These are phyloP conservation scores for Bathelium albidoporum DNA, from an alignment of 495 filamentous ascomycete genomes.

Conservation along the genomic window DNA sequence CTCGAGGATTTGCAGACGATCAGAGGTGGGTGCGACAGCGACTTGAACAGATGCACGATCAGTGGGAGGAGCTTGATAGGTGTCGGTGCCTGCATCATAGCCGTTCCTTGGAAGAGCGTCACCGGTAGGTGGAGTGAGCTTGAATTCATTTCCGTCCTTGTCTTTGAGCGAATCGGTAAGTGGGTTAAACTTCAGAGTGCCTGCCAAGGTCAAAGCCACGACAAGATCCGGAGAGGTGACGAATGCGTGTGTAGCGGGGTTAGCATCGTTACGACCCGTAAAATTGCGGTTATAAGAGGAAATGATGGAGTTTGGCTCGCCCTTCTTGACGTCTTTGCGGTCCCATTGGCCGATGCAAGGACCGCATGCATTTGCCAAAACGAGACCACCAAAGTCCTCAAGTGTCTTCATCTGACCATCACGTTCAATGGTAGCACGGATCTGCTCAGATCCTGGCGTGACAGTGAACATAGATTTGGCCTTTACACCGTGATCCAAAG, in stretches of 20 bases:
- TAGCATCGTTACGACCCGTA: constrained; percentile 97
- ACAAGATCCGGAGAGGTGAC: constrained; percentile 97
- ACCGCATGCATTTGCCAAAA: constrained; percentile 95
- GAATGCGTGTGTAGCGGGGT: constrained; percentile 97
- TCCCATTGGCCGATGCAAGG: constrained; percentile 46
- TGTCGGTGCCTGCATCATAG: constrained; percentile 89
- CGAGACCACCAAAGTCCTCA: constrained; percentile 93
- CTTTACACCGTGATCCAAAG: constrained; percentile 87
- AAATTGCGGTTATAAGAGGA: constrained; percentile 99
- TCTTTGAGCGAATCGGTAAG: constrained; percentile 88
- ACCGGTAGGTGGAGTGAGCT: constrained; percentile 67
- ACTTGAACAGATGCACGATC: constrained; percentile 65
- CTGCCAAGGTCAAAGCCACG: constrained; percentile 83
- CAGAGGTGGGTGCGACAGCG: constrained; percentile 76
- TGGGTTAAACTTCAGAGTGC: constrained; percentile 92
- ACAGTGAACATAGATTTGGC: constrained; percentile 89
- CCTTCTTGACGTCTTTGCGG: constrained; percentile 75
- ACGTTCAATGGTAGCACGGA: constrained; percentile 87
- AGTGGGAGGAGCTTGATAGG: constrained; percentile 89
- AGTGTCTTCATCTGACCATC: constrained; percentile 94
- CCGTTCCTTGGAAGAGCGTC: constrained; percentile 70
- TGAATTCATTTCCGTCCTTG: constrained; percentile 95
- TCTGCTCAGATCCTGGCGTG: constrained; percentile 95
- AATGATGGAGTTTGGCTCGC: constrained; percentile 90
- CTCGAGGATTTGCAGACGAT: constrained; percentile 85